Base-by-base conservation (phyloP, 2,329 filamentous ascomycete species). In the Trichoderma simmonsii region DNA sequence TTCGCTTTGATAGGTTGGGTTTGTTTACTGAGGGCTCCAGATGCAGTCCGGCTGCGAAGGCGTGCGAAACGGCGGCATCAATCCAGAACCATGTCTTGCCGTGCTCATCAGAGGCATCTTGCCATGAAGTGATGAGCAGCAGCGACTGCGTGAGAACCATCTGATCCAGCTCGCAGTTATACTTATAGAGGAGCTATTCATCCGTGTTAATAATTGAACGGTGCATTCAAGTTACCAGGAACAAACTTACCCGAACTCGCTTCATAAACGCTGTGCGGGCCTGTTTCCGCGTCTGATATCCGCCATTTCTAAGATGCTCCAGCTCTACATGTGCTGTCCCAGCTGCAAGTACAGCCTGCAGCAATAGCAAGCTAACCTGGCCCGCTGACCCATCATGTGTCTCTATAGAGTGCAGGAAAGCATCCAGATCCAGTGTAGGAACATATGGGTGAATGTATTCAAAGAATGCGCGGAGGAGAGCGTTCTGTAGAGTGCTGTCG, bases 51-150 rank as follows among this genome's bases (percentile, higher is more conserved):
- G 67, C 67, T 9, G 67, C 67, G n/a, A 70, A 70, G 39, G 67
- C 67, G 57, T 70, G 67, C 4, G 67, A 70, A 6, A 70, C 67
- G 1, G 67, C 67, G 57, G 67, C 57, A n/a, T 70, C 67, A 15
- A 70, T 70, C 67, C 67, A 70, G 5, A 70, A 70, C 67, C 67
- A 70, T 4, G 67, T 61, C 67, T 70, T 70, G 21, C 67, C 67
- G 15, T 70, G 67, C n/a, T 70, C 67, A 8, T 70, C 57, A 5
- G 57, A 61, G 11, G 67, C 67, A 5, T 70, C 57, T n/a, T 70
- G 67, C 67, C 67, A 70, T 14, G 67, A 70, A 9, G 67, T 70
- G 39, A 70, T 62, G 56, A 70, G 67, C 0, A 70, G 57, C 39
- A 70, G 57, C 4, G 67, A 60, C 9, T 70, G 67, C 3, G 67